Evolutionary conservation across 2,329 filamentous ascomycete genomes (phyloP), one percentile per base, ranked within the genome.

Genomic region (Xylariales sp.): DNA sequence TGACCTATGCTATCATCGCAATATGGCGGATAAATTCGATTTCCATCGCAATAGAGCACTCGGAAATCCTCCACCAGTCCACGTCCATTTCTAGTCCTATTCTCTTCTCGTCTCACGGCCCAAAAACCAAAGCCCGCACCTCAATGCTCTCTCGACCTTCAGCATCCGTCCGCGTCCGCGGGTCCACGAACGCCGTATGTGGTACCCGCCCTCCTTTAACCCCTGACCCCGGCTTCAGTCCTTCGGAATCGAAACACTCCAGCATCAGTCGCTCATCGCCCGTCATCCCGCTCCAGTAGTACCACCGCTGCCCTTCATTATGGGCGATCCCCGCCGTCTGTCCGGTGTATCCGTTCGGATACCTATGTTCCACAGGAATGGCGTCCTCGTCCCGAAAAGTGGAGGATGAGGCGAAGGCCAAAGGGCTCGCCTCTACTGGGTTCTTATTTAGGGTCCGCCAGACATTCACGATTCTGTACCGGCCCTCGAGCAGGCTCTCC

Each of bases 401-500:
- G 2, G 76, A 66, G 57, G 80, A 82, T 36, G 84, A 82, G 1
- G 84, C 77, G 24, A 88, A 80, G 0, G 80, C 82, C 1, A 89
- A 69, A 1, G 86, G 86, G 51, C 73, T 78, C 32, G 84, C 74
- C 43, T 80, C 78, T 5, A 86, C 73, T 3, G 82, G 78, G 25
- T 69, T 66, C 51, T 63, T 60, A 61, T 74, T 77, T 7, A 79
- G 64, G 12, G 82, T 81, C 0, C 86, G 74, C 89, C 89, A 95
- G 35, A 95, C 83, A 51, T 95, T 95, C 60, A 95, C 78, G 55
- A 95, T 87, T 46, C 88, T 78, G 62, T 88, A 89, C 2, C 88
- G 80, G 3, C 75, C 78, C 44, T 71, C 59, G 1, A 91, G 74
- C 0, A 91, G 68, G 42, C 63, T 56, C 4, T 83, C 80, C 0